A percentile compares a stretch with the other conserved stretches of the same genome.
These are phyloP conservation scores for Ambrosia hybrid DNA, from an alignment of 140 eudicot genomes.

Conservation along the genomic window DNA sequence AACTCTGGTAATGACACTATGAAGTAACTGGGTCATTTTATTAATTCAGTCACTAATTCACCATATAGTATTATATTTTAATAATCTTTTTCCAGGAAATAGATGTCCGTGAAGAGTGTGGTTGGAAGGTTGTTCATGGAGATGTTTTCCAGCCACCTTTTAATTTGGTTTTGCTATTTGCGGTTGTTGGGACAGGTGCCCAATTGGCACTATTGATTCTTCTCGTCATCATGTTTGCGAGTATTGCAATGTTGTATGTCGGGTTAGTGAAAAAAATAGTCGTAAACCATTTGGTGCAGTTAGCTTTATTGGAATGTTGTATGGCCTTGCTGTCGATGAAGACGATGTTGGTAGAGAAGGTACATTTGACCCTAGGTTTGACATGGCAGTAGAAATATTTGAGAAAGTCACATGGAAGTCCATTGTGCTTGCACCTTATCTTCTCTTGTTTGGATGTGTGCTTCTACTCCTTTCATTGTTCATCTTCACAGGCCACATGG, in stretches of 20 bases:
- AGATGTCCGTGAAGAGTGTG: constrained; percentile 96
- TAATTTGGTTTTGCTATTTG: constrained; percentile 77
- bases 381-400: no score
- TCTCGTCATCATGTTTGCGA: constrained; percentile 87
- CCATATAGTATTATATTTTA: neutral
- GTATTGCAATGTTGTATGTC: constrained; percentile 82
- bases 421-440: no score
- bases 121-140: constrained; percentile 99
- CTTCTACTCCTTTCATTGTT: no score
- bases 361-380: no score
- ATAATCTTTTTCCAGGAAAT: constrained; percentile 65
- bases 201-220: no score
- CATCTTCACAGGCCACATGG: no score
- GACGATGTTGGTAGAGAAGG: no score
- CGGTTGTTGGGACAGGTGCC: constrained; percentile 98
- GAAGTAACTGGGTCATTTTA: constrained; percentile 6
- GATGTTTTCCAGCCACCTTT: constrained; percentile 95
- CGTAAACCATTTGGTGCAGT: neutral
- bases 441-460: no score
- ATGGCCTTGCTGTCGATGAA: no score
- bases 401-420: no score
- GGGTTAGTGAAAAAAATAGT: constrained; percentile 59
- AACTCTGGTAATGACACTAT: constrained; percentile 61
- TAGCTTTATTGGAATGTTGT: no score
- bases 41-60: constrained; percentile 15